Evolutionary conservation across 2,329 filamentous ascomycete genomes (phyloP), one percentile per base, ranked within the genome.

Genomic region (Microdochium bolleyi): DNA sequence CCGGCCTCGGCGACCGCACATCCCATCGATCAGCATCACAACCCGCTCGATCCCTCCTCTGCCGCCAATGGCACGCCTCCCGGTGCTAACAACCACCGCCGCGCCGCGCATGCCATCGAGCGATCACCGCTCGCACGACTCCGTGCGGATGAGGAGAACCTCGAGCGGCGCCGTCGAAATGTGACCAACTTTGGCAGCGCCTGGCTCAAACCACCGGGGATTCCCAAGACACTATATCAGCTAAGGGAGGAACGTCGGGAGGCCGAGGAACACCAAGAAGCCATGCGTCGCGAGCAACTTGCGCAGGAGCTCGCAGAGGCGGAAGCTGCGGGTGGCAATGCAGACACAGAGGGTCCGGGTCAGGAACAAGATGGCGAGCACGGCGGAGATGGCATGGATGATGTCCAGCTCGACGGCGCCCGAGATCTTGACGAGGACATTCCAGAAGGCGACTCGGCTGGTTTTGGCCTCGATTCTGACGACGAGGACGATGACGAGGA

Each of bases 141-240:
- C 11, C 77, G 81, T 24, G 73, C 82, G 44, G 92, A 96, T 65
- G 94, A 97, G 71, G 79, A 84, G 55, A 80, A 84, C 54, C 79
- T 95, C 58, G 81, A 85, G 52, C 80, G 86, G 9, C 89, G 92
- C 49, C 90, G 92, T 63, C 73, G 82, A 49, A 90, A 92, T 59
- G 87, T 97, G 27, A 82, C 87, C 49, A 88, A 91, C 62, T 96
- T 95, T 65, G 94, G 94, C 55, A 88, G 85, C 58, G 82, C 81
- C 48, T 99, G 94, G 94, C 85, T 99, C 53, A 88, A 87, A 54
- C 94, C 94, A 0, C 91, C 90, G 0, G 94, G 92, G 8, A 79
- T 96, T 52, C 69, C 83, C 53, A 99, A 97, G 76, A 96, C 92
- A 1, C 82, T 96, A 55, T 86, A 95, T 65, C 91, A 95, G 57